Conservation (phyloP, 352 stramenopile species). For the Phytophthora lateralis region DNA sequence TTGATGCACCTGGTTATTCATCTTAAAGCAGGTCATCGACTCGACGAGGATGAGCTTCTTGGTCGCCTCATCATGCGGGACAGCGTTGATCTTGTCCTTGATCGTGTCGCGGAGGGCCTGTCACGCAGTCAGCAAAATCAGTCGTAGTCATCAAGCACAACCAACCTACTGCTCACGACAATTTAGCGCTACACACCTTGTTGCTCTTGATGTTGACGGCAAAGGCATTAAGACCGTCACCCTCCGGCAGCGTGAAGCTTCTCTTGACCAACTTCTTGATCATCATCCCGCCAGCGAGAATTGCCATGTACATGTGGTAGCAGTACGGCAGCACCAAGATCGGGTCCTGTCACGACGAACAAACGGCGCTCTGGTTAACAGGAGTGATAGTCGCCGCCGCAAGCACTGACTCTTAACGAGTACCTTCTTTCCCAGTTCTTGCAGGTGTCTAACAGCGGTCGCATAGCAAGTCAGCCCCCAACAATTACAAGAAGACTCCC, state of each 20-base stretch:
- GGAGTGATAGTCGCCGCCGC: background rate
- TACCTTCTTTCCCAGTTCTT: slow-evolving; percentile 63
- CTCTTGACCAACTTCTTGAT: slow-evolving; percentile 73
- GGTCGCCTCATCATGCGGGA: slow-evolving; percentile 46
- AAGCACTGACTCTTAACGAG: background rate
- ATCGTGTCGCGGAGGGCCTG: slow-evolving; percentile 54
- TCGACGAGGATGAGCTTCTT: slow-evolving; percentile 58
- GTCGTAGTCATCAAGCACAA: background rate
- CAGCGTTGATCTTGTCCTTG: slow-evolving; percentile 66
- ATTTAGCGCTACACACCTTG: slow-evolving; percentile 30
- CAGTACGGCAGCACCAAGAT: slow-evolving; percentile 65
- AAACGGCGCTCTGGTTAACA: background rate
- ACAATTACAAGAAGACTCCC: background rate
- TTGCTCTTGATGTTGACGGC: slow-evolving; percentile 57
- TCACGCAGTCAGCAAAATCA: background rate
- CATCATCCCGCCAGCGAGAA: slow-evolving; percentile 65
- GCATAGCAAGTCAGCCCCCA: background rate
- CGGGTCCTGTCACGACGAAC: slow-evolving; percentile 44
- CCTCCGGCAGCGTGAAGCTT: slow-evolving; percentile 50
- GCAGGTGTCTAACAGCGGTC: slow-evolving; percentile 40
- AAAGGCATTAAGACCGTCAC: slow-evolving; percentile 58
- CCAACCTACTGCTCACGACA: background rate
- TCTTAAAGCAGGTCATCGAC: slow-evolving; percentile 59
- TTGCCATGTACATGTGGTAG: slow-evolving; percentile 81
- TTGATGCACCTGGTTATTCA: slow-evolving; percentile 68